phyloP scores from a whole-genome alignment of 352 stramenopile genomes.

The Elongisporangium prolatum region DNA sequence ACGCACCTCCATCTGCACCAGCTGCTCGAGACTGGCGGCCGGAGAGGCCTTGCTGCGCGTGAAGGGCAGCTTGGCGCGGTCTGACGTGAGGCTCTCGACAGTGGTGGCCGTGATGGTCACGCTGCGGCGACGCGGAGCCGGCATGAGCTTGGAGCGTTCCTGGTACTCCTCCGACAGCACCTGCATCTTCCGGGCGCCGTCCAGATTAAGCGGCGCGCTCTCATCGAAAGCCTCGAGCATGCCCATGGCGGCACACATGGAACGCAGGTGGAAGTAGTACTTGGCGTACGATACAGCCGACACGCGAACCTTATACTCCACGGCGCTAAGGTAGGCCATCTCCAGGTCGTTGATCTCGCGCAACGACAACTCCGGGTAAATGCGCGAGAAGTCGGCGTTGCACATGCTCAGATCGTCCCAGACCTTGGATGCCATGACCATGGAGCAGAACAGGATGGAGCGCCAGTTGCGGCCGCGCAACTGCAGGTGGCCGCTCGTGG shows the following conservation, averaged over 20 bases:
- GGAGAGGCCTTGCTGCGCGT: conserved; percentile 42
- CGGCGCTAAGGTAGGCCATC: conserved; percentile 86
- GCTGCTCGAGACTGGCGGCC: conserved; percentile 69
- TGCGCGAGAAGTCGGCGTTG: conserved; percentile 96
- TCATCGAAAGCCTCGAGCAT: conserved; percentile 70
- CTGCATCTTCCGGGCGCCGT: conserved; percentile 84
- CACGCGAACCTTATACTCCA: conserved; percentile 89
- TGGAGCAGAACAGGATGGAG: conserved; percentile 93
- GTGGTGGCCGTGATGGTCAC: conserved; percentile 73
- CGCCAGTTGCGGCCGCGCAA: conserved; percentile 90
- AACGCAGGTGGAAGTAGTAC: conserved; percentile 97
- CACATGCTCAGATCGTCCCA: conserved; percentile 98
- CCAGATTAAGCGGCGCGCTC: conserved; percentile 73
- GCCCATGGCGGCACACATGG: conserved; percentile 91
- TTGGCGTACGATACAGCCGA: conserved; percentile 86
- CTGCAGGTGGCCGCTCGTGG: conserved; percentile 73
- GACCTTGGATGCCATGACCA: conserved; percentile 97
- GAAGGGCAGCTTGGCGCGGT: conserved; percentile 7
- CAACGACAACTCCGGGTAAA: conserved; percentile 89
- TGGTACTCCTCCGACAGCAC: conserved; percentile 86
- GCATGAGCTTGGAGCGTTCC: conserved; percentile 74
- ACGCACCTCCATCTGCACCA: conserved; percentile 81
- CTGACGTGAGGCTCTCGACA: conserved; percentile 21
- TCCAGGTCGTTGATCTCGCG: conserved; percentile 96
- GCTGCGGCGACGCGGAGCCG: conserved; percentile 60